Evolutionary conservation across 371 early-diverging fungal species (phyloP), one percentile per base, ranked within the genome.

Genomic region (Cokeromyces recurvatus): DNA sequence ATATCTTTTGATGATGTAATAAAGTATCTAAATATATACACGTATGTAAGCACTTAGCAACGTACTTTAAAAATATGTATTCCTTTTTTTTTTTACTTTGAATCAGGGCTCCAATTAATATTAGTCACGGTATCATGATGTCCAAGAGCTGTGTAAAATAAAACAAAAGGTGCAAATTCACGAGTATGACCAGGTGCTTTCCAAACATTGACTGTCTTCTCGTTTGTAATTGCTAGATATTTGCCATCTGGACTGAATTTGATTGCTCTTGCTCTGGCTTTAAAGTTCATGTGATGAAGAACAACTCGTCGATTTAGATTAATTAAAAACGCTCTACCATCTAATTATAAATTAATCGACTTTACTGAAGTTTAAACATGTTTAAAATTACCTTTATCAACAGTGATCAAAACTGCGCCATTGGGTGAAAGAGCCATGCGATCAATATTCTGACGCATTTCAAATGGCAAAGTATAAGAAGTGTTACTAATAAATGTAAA

Each of bases 141-240:
- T 14, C 94, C 95, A 16, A 87, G 71, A 35, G 82, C 80, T 22
- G 73, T 80, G 20, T 82, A 71, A 55, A 89, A 85, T 40, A 92
- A 69, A 21, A 90, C 86, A 59, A 98, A 88, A 15, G 97, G 95
- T 6, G 91, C 76, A 53, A 94, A 95, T 71, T 97, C 97, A 44
- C 87, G 78, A 32, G 84, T 79, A 61, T 84, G 86, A 32, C 92
- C 90, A 15, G 99, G 99, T 21, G 96, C 85, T 67, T 82, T 78
- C 97, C 97, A 97, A n/a, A 97, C 64, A 57, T 95, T 88, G 25
- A 95, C 71, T 22, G 78, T 72, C 52, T 87, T 89, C 55, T 89
- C 95, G 37, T 85, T 71, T 2, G 94, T 86, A 3, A 92, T 87
- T 0, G 93, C 97, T 64, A 98, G 80, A 53, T 64, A 86, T 47